These are phyloP conservation scores for Fusarium chaquense DNA, from an alignment of 2,329 filamentous ascomycete genomes.

Conservation along the genomic window DNA sequence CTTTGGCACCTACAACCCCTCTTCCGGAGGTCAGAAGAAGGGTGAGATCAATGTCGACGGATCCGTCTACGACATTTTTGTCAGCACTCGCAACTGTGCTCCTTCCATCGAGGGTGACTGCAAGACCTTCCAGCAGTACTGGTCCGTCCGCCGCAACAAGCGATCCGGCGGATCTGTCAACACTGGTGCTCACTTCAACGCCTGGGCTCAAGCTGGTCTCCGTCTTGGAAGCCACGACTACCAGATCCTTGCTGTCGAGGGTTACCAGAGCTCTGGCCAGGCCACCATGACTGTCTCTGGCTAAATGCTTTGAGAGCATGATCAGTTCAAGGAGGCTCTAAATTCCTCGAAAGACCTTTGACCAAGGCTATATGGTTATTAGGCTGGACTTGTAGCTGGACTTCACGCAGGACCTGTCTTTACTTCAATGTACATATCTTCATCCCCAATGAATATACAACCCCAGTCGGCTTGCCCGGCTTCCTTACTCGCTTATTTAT, in stretches of 20 bases:
- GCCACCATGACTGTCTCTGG: slow-evolving; percentile 59
- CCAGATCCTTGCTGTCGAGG: slow-evolving; percentile 67
- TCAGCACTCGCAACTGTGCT: slow-evolving; percentile 54
- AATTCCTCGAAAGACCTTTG: not conserved
- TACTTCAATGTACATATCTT: slow-evolving; percentile 26
- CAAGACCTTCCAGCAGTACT: slow-evolving; percentile 65
- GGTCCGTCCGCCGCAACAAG: slow-evolving; percentile 63
- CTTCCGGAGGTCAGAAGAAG: slow-evolving; percentile 49
- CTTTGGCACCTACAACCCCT: slow-evolving; percentile 51
- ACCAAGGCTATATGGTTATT: not conserved
- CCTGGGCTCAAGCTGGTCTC: slow-evolving; percentile 63
- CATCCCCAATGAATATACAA: slow-evolving; percentile 11
- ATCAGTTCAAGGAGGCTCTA: not conserved
- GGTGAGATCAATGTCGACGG: slow-evolving; percentile 55
- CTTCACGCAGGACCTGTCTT: slow-evolving; percentile 8
- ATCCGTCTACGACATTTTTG: slow-evolving; percentile 54
- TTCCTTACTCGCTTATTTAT: not conserved
- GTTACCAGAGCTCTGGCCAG: slow-evolving; percentile 63
- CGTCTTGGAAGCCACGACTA: slow-evolving; percentile 64
- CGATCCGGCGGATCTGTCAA: slow-evolving; percentile 63
- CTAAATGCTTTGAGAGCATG: not conserved
- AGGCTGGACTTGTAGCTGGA: slow-evolving; percentile 21
- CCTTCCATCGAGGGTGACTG: slow-evolving; percentile 62
- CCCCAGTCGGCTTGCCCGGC: not conserved
- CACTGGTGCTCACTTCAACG: slow-evolving; percentile 63